These are phyloP conservation scores for Albatrellus sp. DNA, from an alignment of 1,284 basidiomycete genomes.

Conservation along the genomic window DNA sequence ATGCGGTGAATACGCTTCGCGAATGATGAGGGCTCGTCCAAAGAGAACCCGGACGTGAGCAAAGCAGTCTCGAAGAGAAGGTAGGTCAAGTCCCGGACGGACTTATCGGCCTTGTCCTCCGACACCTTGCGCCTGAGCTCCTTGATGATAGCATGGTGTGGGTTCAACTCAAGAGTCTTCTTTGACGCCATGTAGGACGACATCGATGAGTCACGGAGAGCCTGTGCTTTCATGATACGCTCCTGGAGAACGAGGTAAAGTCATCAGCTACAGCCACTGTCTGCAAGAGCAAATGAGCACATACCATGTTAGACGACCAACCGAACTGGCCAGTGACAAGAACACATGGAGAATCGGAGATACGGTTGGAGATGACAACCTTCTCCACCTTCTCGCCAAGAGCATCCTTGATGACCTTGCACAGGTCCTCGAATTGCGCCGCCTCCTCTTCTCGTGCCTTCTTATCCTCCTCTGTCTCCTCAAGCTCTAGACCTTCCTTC, in stretches of 20 bases:
- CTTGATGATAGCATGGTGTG: constrained; percentile 88
- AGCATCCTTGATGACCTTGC: constrained; percentile 94
- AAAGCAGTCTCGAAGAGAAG: constrained; percentile 96
- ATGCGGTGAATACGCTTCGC: constrained; percentile 96
- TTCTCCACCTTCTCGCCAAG: constrained; percentile 99
- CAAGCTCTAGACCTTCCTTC: constrained; percentile 98
- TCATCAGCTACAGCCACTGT: constrained; percentile 9
- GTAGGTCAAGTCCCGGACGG: constrained; percentile 91
- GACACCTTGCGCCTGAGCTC: constrained; percentile 92
- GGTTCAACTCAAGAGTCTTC: constrained; percentile 99
- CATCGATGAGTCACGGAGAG: constrained; percentile 97
- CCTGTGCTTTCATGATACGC: constrained; percentile 99
- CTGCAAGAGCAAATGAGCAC: constrained; percentile 13
- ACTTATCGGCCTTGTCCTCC: constrained; percentile 98
- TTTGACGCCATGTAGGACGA: constrained; percentile 98
- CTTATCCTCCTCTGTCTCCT: constrained; percentile 99
- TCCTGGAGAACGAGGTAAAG: constrained; percentile 35
- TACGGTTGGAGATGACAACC: constrained; percentile 97
- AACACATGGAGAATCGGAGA: constrained; percentile 91
- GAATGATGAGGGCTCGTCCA: constrained; percentile 92
- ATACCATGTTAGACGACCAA: constrained; percentile 97
- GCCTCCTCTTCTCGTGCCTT: constrained; percentile 80
- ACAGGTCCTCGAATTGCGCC: constrained; percentile 79
- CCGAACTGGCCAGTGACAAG: constrained; percentile 98
- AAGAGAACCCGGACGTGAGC: constrained; percentile 87